phyloP scores from a whole-genome alignment of 257 asterid genomes.

The Ballota nigra region DNA sequence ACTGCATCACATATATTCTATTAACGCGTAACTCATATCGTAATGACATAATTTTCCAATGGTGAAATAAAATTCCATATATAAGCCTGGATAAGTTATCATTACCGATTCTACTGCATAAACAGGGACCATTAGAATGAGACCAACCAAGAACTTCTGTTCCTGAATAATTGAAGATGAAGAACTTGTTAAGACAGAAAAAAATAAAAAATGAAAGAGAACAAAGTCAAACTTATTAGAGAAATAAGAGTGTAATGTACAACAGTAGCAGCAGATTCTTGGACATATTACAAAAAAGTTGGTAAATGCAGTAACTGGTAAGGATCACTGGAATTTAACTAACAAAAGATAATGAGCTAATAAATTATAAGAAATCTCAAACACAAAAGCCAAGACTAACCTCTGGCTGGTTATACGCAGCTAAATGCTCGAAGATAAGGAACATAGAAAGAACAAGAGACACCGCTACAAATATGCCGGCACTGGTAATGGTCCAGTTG shows the following conservation, averaged over 20 bases:
- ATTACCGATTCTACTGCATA: conserved; percentile 95
- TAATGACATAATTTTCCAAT: not conserved
- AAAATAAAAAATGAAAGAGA: not conserved
- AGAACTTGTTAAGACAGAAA: conserved; percentile 10
- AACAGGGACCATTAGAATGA: conserved; percentile 97
- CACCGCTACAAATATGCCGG: conserved; percentile 72
- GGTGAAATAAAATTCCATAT: conserved; percentile 16
- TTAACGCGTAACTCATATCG: not conserved
- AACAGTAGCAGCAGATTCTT: not conserved
- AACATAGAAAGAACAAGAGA: conserved; percentile 78
- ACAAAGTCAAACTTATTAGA: not conserved
- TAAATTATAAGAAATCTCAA: not conserved
- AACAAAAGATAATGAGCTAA: not conserved
- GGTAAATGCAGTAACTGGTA: not conserved
- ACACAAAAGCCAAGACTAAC: conserved; percentile 36
- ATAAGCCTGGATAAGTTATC: conserved; percentile 17
- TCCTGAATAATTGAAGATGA: conserved; percentile 59
- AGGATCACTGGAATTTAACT: not conserved
- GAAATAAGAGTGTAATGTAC: not conserved
- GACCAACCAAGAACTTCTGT: conserved; percentile 90
- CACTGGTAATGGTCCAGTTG: conserved; percentile 74
- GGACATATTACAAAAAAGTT: not conserved
- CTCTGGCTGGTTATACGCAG: conserved; percentile 93
- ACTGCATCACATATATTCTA: conserved; percentile 1
- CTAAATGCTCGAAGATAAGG: conserved; percentile 88